phyloP scores from a whole-genome alignment of 495 filamentous ascomycete genomes.

The Penicillium lagena region DNA sequence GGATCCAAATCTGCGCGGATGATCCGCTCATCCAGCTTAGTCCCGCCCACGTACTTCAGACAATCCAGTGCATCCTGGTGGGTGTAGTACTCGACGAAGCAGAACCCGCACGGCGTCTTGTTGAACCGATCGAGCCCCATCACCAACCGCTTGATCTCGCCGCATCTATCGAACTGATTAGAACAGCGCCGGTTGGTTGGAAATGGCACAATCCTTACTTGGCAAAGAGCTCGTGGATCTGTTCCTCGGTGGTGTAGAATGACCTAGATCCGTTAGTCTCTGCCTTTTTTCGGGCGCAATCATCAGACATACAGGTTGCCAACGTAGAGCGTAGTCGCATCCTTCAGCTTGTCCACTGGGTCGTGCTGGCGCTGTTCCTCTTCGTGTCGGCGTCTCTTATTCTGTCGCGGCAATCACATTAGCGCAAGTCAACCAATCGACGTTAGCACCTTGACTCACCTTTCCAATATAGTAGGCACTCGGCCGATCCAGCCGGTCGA shows the following conservation, averaged over 20 bases:
- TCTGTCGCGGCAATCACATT: conserved; percentile 33
- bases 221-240: conserved; percentile 94
- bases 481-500: conserved; percentile 81
- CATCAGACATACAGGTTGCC: conserved; percentile 74
- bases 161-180: conserved; percentile 49
- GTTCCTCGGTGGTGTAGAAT: conserved; percentile 99
- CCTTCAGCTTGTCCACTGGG: conserved; percentile 65
- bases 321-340: conserved; percentile 94
- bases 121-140: conserved; percentile 96
- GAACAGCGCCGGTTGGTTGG: not conserved
- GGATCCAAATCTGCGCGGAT: conserved; percentile 96
- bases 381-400: conserved; percentile 55
- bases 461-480: conserved; percentile 81
- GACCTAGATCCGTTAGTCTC: conserved; percentile 49
- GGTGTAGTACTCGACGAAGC: conserved; percentile 98
- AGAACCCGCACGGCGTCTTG: conserved; percentile 98
- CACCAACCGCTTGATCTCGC: conserved; percentile 95
- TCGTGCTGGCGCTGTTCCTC: conserved; percentile 53
- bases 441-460: conserved; percentile 35
- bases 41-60: conserved; percentile 97
- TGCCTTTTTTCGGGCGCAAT: too few relatives aligned
- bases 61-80: conserved; percentile 94
- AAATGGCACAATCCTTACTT: conserved; percentile 45
- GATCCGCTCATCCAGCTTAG: conserved; percentile 96
- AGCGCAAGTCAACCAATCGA: too few relatives aligned